Conservation (phyloP, 164 flowering plant genomes). For the Liriodendron chinense region DNA sequence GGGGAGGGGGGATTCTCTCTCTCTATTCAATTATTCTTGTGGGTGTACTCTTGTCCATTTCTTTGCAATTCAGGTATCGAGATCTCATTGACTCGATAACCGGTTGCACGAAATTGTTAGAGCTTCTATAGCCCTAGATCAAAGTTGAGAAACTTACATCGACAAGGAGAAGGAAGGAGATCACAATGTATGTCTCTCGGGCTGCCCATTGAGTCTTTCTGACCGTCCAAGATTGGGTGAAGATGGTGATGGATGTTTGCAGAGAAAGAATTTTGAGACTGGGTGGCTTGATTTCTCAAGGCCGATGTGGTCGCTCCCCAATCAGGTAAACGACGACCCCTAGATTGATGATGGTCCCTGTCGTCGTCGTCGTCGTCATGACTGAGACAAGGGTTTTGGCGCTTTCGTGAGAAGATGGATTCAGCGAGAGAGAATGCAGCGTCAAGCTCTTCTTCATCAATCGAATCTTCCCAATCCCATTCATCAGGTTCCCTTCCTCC, state of each 20-base stretch:
- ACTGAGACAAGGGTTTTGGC: not conserved
- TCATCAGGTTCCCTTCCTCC: not conserved
- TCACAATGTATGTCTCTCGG: not conserved
- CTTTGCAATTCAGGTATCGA: no score
- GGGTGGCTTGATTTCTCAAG: not conserved
- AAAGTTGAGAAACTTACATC: conserved; percentile 3
- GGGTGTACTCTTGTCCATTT: no score
- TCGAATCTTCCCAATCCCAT: conserved; percentile 1
- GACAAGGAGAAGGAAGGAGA: conserved; percentile 7
- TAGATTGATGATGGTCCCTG: not conserved
- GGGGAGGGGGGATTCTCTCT: no score
- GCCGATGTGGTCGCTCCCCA: not conserved
- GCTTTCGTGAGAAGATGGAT: not conserved
- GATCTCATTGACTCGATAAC: no score
- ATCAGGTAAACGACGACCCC: conserved; percentile 11
- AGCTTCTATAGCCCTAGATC: not conserved
- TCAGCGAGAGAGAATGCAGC: conserved; percentile 9
- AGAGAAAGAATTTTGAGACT: not conserved
- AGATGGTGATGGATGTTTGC: not conserved
- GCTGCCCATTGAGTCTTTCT: not conserved
- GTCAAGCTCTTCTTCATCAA: conserved; percentile 8
- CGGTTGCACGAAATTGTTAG: not conserved
- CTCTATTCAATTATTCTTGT: no score
- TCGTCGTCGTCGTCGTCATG: not conserved
- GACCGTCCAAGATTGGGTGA: not conserved